Conservation (phyloP, 2,329 filamentous ascomycete genomes). For the Colletotrichum viniferum region DNA sequence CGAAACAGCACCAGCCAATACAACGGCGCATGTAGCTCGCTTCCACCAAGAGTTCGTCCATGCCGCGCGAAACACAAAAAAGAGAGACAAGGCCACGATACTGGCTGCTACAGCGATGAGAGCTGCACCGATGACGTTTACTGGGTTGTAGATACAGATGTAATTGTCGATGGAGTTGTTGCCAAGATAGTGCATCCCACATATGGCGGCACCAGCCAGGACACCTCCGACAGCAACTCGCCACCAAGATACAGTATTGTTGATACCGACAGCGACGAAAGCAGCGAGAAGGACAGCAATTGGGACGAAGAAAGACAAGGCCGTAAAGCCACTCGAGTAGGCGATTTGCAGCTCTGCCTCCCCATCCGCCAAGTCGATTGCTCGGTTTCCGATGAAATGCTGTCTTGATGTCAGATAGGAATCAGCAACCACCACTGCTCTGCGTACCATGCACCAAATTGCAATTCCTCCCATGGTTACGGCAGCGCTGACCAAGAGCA, state of each 20-base stretch:
- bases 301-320: constrained; percentile 80
- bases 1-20: constrained; percentile 76
- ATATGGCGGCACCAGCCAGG: constrained; percentile 76
- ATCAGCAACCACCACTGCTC: constrained; percentile 29
- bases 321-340: constrained; percentile 75
- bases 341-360: constrained; percentile 69
- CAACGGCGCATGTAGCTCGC: constrained; percentile 65
- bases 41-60: constrained; percentile 86
- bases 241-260: constrained; percentile 60
- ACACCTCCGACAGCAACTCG: constrained; percentile 67
- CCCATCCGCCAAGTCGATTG: constrained; percentile 72
- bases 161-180: constrained; percentile 85
- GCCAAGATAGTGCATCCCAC: constrained; percentile 88
- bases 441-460: constrained; percentile 71
- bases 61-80: constrained; percentile 76
- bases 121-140: constrained; percentile 70
- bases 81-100: constrained; percentile 71
- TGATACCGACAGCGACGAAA: constrained; percentile 71
- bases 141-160: constrained; percentile 61
- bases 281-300: constrained; percentile 75
- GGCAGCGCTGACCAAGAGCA: constrained; percentile 67
- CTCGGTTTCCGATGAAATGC: constrained; percentile 86
- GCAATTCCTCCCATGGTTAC: constrained; percentile 76
- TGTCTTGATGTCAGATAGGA: constrained; percentile 45
- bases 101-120: constrained; percentile 77